These are phyloP conservation scores for Martiniozyma abietophila DNA, from an alignment of 805 yeast genomes.

Conservation along the genomic window DNA sequence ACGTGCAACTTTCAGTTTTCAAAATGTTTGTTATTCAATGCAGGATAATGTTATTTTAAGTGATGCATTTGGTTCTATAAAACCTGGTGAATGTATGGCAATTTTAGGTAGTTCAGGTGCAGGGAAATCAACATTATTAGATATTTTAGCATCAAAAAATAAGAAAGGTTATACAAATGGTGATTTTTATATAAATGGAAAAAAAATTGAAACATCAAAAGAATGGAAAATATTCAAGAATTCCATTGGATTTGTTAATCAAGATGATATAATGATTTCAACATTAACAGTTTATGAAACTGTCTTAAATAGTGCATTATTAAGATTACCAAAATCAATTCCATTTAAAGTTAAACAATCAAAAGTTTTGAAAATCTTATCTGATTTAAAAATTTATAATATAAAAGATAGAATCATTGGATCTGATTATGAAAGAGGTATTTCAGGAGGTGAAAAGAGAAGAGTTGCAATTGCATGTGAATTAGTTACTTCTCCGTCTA, in stretches of 20 bases:
- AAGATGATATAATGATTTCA: slow-evolving; percentile 83
- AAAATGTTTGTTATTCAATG: slow-evolving; percentile 53
- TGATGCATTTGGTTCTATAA: slow-evolving; percentile 63
- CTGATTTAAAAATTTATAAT: slow-evolving; percentile 72
- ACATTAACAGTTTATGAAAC: slow-evolving; percentile 95
- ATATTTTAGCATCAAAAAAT: slow-evolving; percentile 81
- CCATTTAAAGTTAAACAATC: slow-evolving; percentile 60
- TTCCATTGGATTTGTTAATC: slow-evolving; percentile 90
- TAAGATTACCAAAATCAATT: slow-evolving; percentile 80
- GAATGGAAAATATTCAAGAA: slow-evolving; percentile 43
- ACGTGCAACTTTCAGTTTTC: slow-evolving; percentile 72
- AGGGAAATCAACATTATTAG: slow-evolving; percentile 90
- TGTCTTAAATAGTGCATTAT: slow-evolving; percentile 80
- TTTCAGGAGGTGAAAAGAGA: slow-evolving; percentile 88
- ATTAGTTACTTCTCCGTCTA: slow-evolving; percentile 78
- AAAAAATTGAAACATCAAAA: slow-evolving; percentile 21
- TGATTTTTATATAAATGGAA: slow-evolving; percentile 70
- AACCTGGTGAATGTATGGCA: slow-evolving; percentile 85
- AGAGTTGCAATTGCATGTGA: slow-evolving; percentile 93
- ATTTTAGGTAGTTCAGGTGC: slow-evolving; percentile 99
- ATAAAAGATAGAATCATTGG: slow-evolving; percentile 86
- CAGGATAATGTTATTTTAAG: slow-evolving; percentile 48
- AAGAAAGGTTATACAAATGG: slow-evolving; percentile 69
- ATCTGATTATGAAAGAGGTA: slow-evolving; percentile 81
- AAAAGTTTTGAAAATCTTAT: slow-evolving; percentile 76